phyloP scores from a whole-genome alignment of 2,329 filamentous ascomycete genomes.

The Neocatenulostroma microsporum region DNA sequence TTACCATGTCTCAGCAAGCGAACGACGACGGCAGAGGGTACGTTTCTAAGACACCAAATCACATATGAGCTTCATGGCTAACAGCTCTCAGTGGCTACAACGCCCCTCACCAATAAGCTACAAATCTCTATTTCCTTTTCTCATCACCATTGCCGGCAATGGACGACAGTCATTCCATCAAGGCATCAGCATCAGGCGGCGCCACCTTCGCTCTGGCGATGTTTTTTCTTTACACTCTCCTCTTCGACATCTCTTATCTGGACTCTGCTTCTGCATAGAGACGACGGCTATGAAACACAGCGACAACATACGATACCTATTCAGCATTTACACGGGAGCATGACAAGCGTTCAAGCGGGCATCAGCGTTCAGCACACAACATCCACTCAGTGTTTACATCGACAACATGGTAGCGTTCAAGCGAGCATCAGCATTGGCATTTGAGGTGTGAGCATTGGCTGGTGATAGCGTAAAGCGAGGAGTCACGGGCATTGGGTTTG shows the following conservation, averaged over 20 bases:
- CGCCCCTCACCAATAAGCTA: constrained; percentile 11
- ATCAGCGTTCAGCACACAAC: too few relatives aligned
- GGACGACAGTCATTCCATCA: too few relatives aligned
- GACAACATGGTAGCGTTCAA: constrained; percentile 10
- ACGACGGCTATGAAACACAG: too few relatives aligned
- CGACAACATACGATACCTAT: constrained; percentile 2
- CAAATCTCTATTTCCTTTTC: constrained; percentile 9
- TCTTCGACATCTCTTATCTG: too few relatives aligned
- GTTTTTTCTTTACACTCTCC: too few relatives aligned
- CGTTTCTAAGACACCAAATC: constrained; percentile 1
- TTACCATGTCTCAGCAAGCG: not conserved
- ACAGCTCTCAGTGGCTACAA: constrained; percentile 16
- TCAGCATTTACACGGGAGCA: constrained; percentile 2
- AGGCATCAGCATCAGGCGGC: too few relatives aligned
- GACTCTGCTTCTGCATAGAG: too few relatives aligned
- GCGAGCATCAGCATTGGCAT: constrained; percentile 7
- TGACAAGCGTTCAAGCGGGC: too few relatives aligned
- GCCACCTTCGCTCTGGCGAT: too few relatives aligned
- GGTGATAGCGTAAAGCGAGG: not conserved
- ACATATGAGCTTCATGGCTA: constrained; percentile 3
- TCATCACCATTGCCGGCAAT: constrained; percentile 1
- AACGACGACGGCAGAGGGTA: constrained; percentile 27
- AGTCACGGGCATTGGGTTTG: not conserved
- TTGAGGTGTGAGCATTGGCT: too few relatives aligned
- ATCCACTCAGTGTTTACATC: not conserved